phyloP scores from a whole-genome alignment of 2,329 filamentous ascomycete species.

The Talaromyces sp. region DNA sequence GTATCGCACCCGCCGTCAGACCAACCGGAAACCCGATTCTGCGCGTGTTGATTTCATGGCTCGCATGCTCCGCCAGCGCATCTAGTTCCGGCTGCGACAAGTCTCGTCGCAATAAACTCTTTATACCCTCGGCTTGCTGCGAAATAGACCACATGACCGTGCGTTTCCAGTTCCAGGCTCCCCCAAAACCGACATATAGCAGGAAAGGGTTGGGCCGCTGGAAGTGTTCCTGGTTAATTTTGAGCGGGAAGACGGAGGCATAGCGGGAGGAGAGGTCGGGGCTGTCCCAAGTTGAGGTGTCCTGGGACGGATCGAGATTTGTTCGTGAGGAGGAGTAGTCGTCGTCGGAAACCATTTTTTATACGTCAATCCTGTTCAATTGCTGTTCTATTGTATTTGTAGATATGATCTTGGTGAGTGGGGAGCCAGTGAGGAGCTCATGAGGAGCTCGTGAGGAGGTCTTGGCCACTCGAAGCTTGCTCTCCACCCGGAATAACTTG shows the following conservation, averaged over 20 bases:
- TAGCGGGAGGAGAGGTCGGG: conserved; percentile 13
- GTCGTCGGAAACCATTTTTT: conserved; percentile 9
- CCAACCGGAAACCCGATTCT: conserved; percentile 12
- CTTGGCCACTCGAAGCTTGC: neutral
- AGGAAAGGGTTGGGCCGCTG: conserved; percentile 12
- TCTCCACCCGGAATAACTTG: neutral
- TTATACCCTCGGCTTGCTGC: conserved; percentile 7
- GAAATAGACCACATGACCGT: conserved; percentile 7
- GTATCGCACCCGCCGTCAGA: neutral
- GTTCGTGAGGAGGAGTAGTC: neutral
- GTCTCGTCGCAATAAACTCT: conserved; percentile 10
- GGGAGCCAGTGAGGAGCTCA: too few relatives aligned
- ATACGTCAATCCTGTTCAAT: neutral
- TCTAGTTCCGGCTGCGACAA: conserved; percentile 13
- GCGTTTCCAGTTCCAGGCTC: conserved; percentile 11
- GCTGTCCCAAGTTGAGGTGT: conserved; percentile 15
- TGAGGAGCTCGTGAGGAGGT: neutral
- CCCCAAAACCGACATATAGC: conserved; percentile 6
- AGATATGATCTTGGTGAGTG: neutral
- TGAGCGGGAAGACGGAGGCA: conserved; percentile 14
- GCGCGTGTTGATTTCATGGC: conserved; percentile 11
- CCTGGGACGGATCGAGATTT: conserved; percentile 4
- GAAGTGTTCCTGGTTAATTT: conserved; percentile 13
- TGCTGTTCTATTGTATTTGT: neutral
- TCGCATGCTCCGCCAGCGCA: conserved; percentile 13